phyloP scores from a whole-genome alignment of 441 rosid species.

The Geranium incanum region DNA sequence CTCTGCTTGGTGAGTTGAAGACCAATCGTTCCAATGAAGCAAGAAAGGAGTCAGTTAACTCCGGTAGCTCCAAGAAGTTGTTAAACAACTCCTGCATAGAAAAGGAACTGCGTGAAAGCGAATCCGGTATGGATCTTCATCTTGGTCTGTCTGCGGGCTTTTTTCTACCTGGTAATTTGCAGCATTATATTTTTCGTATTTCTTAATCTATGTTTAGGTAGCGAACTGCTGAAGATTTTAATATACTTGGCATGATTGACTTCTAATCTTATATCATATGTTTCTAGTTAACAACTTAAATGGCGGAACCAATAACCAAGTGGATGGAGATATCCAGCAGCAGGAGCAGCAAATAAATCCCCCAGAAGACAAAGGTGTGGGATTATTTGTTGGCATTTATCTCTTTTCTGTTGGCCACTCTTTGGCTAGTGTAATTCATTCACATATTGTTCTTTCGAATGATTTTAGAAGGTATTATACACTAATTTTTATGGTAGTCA shows the following conservation, averaged over 20 bases:
- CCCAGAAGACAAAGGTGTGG: constrained; percentile 36
- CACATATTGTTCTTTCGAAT: constrained; percentile 4
- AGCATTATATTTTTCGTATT: constrained; percentile 1
- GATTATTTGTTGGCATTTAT: constrained; percentile 17
- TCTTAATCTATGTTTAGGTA: neutral
- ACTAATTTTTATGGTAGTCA: neutral
- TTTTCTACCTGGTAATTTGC: constrained; percentile 35
- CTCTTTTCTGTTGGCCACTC: constrained; percentile 13
- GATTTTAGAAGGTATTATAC: constrained; percentile 3
- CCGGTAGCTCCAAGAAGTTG: constrained; percentile 32
- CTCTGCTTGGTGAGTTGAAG: constrained; percentile 30
- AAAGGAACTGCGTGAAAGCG: constrained; percentile 26
- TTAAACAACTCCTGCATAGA: constrained; percentile 18
- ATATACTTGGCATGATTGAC: constrained; percentile 7
- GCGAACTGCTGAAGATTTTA: constrained; percentile 1
- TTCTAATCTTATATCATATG: constrained; percentile 13
- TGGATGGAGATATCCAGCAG: constrained; percentile 22
- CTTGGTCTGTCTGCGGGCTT: constrained; percentile 41
- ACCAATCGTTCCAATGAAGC: constrained; percentile 29
- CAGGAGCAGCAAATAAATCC: constrained; percentile 20
- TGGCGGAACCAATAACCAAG: constrained; percentile 29
- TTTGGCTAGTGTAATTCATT: constrained; percentile 12
- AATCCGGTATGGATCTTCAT: constrained; percentile 35
- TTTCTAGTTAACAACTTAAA: constrained; percentile 31
- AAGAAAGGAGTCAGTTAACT: constrained; percentile 24